Evolutionary conservation across 2,329 filamentous ascomycete genomes (phyloP).

Genomic region (Xylaria sp.): DNA sequence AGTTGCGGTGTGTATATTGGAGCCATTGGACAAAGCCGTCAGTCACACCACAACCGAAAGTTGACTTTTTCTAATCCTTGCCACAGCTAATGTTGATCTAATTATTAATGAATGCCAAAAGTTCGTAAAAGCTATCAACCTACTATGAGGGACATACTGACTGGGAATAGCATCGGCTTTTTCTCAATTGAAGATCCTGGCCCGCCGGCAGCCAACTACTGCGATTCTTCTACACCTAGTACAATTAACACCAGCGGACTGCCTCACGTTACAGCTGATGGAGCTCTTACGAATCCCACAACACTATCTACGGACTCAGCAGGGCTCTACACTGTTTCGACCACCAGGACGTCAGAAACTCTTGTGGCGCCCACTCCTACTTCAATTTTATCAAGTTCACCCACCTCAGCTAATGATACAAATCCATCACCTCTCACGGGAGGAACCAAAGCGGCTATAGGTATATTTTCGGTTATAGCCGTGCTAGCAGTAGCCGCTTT

Average conservation of each 20-base stretch:
- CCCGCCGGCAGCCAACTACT: slow-evolving; percentile 25
- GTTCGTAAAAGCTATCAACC: slow-evolving; percentile 43
- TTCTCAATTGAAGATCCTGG: slow-evolving; percentile 37
- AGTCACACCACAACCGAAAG: slow-evolving; percentile 35
- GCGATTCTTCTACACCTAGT: slow-evolving; percentile 8
- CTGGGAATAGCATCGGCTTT: slow-evolving; percentile 32
- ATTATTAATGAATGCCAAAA: slow-evolving; percentile 58
- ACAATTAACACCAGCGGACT: neutral
- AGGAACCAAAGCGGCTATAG: slow-evolving; percentile 53
- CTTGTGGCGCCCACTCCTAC: neutral
- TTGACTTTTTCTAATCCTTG: slow-evolving; percentile 11
- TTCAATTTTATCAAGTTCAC: slow-evolving; percentile 1
- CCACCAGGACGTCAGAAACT: slow-evolving; percentile 1
- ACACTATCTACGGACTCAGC: slow-evolving; percentile 4
- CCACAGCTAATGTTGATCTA: slow-evolving; percentile 55
- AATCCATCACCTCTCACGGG: slow-evolving; percentile 43
- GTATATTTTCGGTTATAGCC: slow-evolving; percentile 48
- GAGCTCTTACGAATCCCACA: neutral
- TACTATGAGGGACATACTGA: slow-evolving; percentile 20
- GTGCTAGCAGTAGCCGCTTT: slow-evolving; percentile 46
- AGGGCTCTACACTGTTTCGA: neutral
- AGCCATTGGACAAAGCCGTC: slow-evolving; percentile 50
- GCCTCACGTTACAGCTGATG: neutral
- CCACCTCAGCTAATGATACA: slow-evolving; percentile 15
- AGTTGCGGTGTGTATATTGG: slow-evolving; percentile 54